Base-by-base conservation (phyloP, 1,284 basidiomycete species). In the Phenoliferia sp. region DNA sequence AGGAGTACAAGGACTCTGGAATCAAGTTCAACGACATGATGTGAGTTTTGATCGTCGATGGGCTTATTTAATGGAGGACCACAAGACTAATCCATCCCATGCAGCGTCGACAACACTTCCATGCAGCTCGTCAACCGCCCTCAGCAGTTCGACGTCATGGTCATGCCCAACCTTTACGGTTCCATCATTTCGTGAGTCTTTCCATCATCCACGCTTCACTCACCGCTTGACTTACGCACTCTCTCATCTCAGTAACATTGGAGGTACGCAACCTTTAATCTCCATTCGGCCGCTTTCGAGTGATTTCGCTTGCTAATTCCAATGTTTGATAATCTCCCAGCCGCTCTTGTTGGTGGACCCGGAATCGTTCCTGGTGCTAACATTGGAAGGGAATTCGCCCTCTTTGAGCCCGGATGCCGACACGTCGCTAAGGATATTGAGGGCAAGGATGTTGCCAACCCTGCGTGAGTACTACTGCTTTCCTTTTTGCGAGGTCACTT, bases 351-450 rank as follows among this genome's bases (percentile, higher is more conserved):
- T 70, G 95, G 95, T 79, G 95, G 95, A 62, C 95, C 96, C 55
- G 95, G 95, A 79, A 89, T 96, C 75, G 95, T 99, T 32, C 95
- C 95, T 32, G 96, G 96, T 56, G 96, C 93, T 84, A 99, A 99
- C 82, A 90, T 99, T 77, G 95, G 95, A 76, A 86, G 92, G 69
- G 90, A 99, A 81, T 98, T 93, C 80, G 95, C 96, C 39, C 86
- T 99, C 67, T 99, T 99, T 80, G 95, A 99, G 83, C 95, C 96
- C 61, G 95, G 95, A 78, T 98, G 95, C 83, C 89, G 95, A 82
- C 96, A 99, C 82, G 94, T 98, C 76, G 96, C 72, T 6, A 71
- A 69, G 68, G 72, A 73, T 64, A 73, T 73, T 36, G 62, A 69
- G 69, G 71, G 70, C 64, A 33, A 61, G 66, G 76, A 77, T 34